phyloP scores from a whole-genome alignment of 768 basidiomycete species.

The Pleurotus djamor region DNA sequence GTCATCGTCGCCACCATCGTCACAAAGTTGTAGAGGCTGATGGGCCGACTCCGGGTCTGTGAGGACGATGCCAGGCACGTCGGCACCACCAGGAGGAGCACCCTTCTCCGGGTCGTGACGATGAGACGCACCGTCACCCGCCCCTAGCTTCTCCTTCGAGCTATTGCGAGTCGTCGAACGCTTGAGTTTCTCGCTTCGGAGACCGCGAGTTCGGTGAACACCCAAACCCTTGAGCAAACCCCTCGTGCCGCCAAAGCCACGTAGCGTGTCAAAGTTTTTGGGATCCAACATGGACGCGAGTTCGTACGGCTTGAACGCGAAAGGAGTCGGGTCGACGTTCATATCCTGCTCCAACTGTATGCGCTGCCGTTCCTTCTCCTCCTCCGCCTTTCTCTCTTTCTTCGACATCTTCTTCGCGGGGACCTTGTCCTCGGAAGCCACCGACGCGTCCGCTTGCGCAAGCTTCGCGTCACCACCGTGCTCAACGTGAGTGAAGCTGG shows the following conservation, averaged over 20 bases:
- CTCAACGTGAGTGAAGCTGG: slow-evolving; percentile 31
- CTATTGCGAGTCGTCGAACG: slow-evolving; percentile 16
- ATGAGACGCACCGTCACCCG: slow-evolving; percentile 7
- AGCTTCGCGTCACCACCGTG: slow-evolving; percentile 17
- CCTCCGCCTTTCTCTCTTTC: slow-evolving; percentile 19
- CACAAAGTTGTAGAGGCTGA: slow-evolving; percentile 2
- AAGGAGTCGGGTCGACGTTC: slow-evolving; percentile 63
- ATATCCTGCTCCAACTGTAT: slow-evolving; percentile 38
- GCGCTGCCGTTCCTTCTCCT: slow-evolving; percentile 24
- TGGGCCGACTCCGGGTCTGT: slow-evolving; percentile 9
- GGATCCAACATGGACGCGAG: slow-evolving; percentile 91
- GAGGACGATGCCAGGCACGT: slow-evolving; percentile 20
- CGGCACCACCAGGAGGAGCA: slow-evolving; percentile 12
- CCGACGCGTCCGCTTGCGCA: slow-evolving; percentile 16
- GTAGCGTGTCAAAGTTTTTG: slow-evolving; percentile 70
- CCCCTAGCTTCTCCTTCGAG: slow-evolving; percentile 17
- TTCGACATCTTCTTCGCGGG: slow-evolving; percentile 22
- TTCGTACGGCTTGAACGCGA: slow-evolving; percentile 66
- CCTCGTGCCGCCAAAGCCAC: slow-evolving; percentile 65
- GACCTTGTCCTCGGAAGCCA: slow-evolving; percentile 14
- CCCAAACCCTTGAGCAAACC: slow-evolving; percentile 75
- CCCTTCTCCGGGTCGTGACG: slow-evolving; percentile 13
- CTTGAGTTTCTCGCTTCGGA: slow-evolving; percentile 4
- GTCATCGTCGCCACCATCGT: slow-evolving; percentile 5
- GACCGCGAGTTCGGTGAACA: slow-evolving; percentile 53